These are phyloP conservation scores for Rhypophila decipiens DNA, from an alignment of 495 filamentous ascomycete genomes.

Conservation along the genomic window DNA sequence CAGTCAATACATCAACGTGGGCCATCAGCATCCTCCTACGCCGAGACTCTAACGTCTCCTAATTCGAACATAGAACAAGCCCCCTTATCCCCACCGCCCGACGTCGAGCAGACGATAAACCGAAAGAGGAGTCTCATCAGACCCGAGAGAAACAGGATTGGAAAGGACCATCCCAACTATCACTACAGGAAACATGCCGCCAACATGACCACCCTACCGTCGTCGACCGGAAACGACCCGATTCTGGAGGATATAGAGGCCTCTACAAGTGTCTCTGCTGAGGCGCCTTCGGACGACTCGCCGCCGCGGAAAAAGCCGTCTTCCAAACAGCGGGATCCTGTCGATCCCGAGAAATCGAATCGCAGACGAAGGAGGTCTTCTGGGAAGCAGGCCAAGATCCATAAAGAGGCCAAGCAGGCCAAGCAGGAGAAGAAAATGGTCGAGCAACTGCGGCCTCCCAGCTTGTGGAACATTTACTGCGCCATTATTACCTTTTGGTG, in stretches of 20 bases:
- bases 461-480: slow-evolving; percentile 94
- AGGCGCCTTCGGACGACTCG: slow-evolving; percentile 32
- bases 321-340: slow-evolving; percentile 11
- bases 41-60: slow-evolving; percentile 43
- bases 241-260: slow-evolving; percentile 62
- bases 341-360: slow-evolving; percentile 33
- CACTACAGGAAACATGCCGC: slow-evolving; percentile 88
- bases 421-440: slow-evolving; percentile 56
- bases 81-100: slow-evolving; percentile 33
- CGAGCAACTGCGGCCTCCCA: slow-evolving; percentile 70
- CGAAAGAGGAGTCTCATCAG: slow-evolving; percentile 80
- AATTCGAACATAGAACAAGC: slow-evolving; percentile 40
- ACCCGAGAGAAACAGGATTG: slow-evolving; percentile 78
- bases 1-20: slow-evolving; percentile 41
- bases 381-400: slow-evolving; percentile 37
- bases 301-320: slow-evolving; percentile 25
- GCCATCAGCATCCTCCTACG: slow-evolving; percentile 42
- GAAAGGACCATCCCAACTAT: slow-evolving; percentile 84
- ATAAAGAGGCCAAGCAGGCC: slow-evolving; percentile 54
- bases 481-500: slow-evolving; percentile 90
- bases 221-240: slow-evolving; percentile 86
- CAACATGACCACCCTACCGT: slow-evolving; percentile 81
- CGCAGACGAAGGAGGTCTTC: slow-evolving; percentile 23
- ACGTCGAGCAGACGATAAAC: slow-evolving; percentile 36
- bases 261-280: slow-evolving; percentile 35